Base-by-base conservation (phyloP, 345 rosid species). In the Syzygium jambos region DNA sequence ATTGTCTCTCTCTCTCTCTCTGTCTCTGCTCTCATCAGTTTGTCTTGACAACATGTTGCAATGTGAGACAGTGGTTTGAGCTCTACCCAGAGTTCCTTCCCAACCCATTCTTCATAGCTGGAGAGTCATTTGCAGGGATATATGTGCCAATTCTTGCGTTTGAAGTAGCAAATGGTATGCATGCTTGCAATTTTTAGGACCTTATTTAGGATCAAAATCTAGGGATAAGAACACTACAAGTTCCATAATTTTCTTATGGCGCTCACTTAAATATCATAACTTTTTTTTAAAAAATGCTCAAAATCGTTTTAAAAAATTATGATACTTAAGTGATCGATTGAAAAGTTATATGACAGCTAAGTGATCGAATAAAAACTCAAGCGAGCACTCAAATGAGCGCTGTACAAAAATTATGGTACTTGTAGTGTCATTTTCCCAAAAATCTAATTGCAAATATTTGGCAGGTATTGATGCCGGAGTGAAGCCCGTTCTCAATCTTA, bases 91-190 rank as follows among this genome's bases (percentile, higher is more conserved):
- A 97, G 91, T 96, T 95, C 89, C 95, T 93, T 49, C 77, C 95
- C 55, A 97, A 96, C 90, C 98, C 97, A 5, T 94, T 97, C 87
- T 97, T 88, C 87, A 88, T 97, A 83, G 88, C 98, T 23, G 99
- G 99, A 90, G 98, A 96, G 94, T 95, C 98, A 10, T 97, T 93
- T 92, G 98, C 98, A 86, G 99, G 98, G 88, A 86, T 97, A 61
- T 97, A 93, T 87, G 96, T 97, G 86, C 99, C 98, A 34, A 96
- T 94, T 84, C 98, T 97, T 87, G 94, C 99, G 77, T 88, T 86
- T 65, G 93, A 97, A 94, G 92, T 96, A 55, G 91, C 92, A 55
- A 95, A 96, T 90, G 99, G 98, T 97, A 90, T 8, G 34, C 9
- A 19, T 22, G 53, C 54, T 86, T 77, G 84, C 51, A 51, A 65